Conservation (phyloP, 352 stramenopile genomes). For the Pythium coloratum region DNA sequence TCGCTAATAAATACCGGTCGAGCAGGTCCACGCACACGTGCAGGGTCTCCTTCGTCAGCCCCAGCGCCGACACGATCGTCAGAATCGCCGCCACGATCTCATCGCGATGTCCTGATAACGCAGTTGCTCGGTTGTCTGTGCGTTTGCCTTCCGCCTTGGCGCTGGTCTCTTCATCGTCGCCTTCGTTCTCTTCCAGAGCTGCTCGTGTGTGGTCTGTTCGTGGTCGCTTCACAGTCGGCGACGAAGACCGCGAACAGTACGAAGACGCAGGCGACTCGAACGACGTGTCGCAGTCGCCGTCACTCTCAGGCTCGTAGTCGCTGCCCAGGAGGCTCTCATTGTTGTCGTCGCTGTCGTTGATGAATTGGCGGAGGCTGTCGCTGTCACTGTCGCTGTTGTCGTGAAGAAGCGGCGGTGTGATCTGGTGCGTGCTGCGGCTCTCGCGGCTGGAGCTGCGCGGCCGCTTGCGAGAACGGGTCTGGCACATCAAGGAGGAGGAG, state of each 20-base stretch:
- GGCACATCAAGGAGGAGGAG: constrained; percentile 13
- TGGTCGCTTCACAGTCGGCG: neutral
- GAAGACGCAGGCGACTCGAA: constrained; percentile 18
- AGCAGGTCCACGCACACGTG: constrained; percentile 59
- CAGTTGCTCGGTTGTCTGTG: neutral
- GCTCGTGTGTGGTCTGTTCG: constrained; percentile 1
- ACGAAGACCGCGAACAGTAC: constrained; percentile 5
- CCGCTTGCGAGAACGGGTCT: constrained; percentile 10
- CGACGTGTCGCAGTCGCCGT: constrained; percentile 14
- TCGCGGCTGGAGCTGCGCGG: constrained; percentile 6
- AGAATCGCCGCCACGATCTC: constrained; percentile 66
- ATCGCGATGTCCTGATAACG: constrained; percentile 41
- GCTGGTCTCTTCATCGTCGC: neutral
- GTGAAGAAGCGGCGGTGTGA: constrained; percentile 5
- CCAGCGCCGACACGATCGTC: constrained; percentile 63
- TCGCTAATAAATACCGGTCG: constrained; percentile 44
- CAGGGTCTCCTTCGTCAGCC: constrained; percentile 57
- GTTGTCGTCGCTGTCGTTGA: neutral
- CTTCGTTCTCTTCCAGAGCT: neutral
- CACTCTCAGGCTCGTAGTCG: neutral
- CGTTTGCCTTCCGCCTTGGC: neutral
- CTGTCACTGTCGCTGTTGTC: constrained; percentile 11
- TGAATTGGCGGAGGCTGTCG: neutral
- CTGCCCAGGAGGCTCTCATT: neutral
- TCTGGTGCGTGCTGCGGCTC: neutral